Evolutionary conservation across 2,329 filamentous ascomycete species (phyloP).

Genomic region (Alternaria atra): DNA sequence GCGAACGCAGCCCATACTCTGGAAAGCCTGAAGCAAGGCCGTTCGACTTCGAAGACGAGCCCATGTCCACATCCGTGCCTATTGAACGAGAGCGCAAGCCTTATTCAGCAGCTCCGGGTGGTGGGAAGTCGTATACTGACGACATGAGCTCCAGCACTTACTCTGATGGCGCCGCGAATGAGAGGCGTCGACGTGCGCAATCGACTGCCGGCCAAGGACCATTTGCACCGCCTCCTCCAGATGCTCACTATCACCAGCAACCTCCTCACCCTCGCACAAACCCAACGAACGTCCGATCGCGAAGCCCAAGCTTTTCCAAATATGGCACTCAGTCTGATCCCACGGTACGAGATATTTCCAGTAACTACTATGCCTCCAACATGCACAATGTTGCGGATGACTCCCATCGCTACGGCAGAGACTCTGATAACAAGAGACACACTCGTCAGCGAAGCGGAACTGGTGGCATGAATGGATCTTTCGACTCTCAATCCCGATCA

Average conservation of each 20-base stretch:
- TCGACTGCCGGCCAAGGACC: slow-evolving; percentile 45
- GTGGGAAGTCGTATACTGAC: slow-evolving; percentile 64
- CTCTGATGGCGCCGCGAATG: slow-evolving; percentile 33
- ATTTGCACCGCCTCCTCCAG: slow-evolving; percentile 33
- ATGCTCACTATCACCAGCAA: slow-evolving; percentile 29
- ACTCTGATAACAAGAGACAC: slow-evolving; percentile 40
- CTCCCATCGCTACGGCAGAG: slow-evolving; percentile 38
- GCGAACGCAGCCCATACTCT: slow-evolving; percentile 48
- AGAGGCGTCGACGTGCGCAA: slow-evolving; percentile 41
- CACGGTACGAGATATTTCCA: slow-evolving; percentile 42
- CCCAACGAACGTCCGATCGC: slow-evolving; percentile 33
- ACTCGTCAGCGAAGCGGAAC: slow-evolving; percentile 40
- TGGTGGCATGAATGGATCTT: slow-evolving; percentile 35
- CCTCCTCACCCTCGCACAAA: slow-evolving; percentile 35
- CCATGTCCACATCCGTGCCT: slow-evolving; percentile 55
- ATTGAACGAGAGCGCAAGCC: slow-evolving; percentile 73
- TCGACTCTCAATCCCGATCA: slow-evolving; percentile 40
- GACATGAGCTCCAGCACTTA: slow-evolving; percentile 35
- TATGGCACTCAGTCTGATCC: slow-evolving; percentile 48
- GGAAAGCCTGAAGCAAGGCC: slow-evolving; percentile 34
- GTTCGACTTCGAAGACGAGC: slow-evolving; percentile 48
- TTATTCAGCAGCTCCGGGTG: slow-evolving; percentile 67
- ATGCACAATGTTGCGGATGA: slow-evolving; percentile 47
- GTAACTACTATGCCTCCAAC: slow-evolving; percentile 43
- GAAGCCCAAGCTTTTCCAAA: slow-evolving; percentile 48